Evolutionary conservation across 306 rosid species (phyloP), one percentile per base, ranked within the genome.

Genomic region (Comarum palustre): DNA sequence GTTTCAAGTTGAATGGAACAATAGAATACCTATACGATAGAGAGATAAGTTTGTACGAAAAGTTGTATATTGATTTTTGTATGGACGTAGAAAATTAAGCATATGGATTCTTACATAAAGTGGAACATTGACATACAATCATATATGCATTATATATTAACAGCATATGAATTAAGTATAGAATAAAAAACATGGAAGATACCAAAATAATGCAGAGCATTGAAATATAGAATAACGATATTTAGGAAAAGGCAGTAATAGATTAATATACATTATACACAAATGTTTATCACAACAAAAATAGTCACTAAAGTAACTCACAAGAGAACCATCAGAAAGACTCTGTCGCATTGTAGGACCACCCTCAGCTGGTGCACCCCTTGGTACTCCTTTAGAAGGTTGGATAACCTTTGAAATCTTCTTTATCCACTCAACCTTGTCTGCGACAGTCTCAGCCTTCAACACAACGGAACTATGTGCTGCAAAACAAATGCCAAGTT

Each of bases 261-360:
- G 48, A 3, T 46, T 46, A 16, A 46, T 46, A 46, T 14, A 45
- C 4, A 45, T 13, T 32, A 19, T 15, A 63, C 50, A 41, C 20
- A 29, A 19, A 77, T 48, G 3, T 27, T 14, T 31, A 54, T 16
- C 57, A 12, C 6, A 58, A 58, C 52, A 47, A 47, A 19, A 51
- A 48, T 3, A 58, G 60, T 27, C 46, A 66, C 16, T 2, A 1
- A 69, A 51, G 45, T 51, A 73, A 81, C 96, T 79, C 77, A 93
- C 98, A 88, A 93, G 81, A 73, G 97, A 93, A 85, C 98, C 98
- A 41, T 91, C 98, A 66, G 98, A 93, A 77, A 82, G 86, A 80
- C 96, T 89, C 5, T 93, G 96, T 64, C 98, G 85, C 91, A 93
- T 58, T 60, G 78, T 42, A 65, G 69, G 80, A 72, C 90, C 90